Conservation (phyloP, 2,329 filamentous ascomycete species). For the Gnomoniopsis smithogilvyi region DNA sequence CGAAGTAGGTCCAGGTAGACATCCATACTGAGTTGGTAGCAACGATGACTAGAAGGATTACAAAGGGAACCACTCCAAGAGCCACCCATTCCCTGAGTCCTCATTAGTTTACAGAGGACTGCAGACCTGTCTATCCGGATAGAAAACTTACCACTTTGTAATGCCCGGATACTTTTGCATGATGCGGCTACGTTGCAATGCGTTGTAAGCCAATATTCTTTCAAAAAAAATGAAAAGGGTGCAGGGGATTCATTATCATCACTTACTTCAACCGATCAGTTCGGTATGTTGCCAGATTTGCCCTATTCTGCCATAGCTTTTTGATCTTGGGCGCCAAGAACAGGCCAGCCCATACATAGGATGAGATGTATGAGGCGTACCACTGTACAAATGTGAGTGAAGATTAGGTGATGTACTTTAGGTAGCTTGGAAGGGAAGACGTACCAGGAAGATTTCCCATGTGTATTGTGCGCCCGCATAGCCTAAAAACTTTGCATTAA, state of each 20-base stretch:
- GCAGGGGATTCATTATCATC: background rate
- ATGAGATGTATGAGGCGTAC: slow-evolving; percentile 15
- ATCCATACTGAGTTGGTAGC: slow-evolving; percentile 19
- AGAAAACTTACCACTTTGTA: background rate
- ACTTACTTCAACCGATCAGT: slow-evolving; percentile 14
- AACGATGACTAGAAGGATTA: slow-evolving; percentile 19
- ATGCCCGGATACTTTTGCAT: slow-evolving; percentile 11
- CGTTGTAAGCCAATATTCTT: background rate
- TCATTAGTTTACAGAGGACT: background rate
- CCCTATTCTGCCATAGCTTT: slow-evolving; percentile 11
- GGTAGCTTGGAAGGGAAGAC: background rate
- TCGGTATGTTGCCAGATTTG: background rate
- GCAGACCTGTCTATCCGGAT: background rate
- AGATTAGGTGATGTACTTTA: background rate
- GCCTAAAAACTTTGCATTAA: background rate
- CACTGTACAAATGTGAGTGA: background rate
- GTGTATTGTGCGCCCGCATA: slow-evolving; percentile 20
- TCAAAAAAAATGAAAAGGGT: background rate
- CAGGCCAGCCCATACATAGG: slow-evolving; percentile 12
- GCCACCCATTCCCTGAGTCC: slow-evolving; percentile 1
- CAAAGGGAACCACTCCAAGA: slow-evolving; percentile 10
- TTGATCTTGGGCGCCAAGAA: slow-evolving; percentile 12
- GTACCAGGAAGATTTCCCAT: slow-evolving; percentile 21
- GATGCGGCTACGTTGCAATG: background rate
- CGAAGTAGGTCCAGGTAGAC: slow-evolving; percentile 20